phyloP scores from a whole-genome alignment of 2,329 filamentous ascomycete genomes.

The Arthrobotrys sphaeroides region DNA sequence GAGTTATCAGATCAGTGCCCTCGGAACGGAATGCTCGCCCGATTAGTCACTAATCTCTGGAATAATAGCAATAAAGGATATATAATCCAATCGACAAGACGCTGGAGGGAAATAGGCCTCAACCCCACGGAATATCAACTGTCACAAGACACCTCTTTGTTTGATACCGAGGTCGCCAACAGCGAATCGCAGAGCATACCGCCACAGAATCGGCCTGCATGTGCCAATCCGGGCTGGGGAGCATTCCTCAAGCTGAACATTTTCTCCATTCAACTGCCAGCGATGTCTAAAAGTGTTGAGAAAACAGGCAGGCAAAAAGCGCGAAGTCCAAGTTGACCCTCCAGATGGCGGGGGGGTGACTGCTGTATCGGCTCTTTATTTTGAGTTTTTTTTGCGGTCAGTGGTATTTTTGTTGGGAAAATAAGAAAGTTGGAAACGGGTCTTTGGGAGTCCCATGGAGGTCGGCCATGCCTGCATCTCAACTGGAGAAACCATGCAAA shows the following conservation, averaged over 20 bases:
- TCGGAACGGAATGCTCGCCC: slow-evolving; percentile 7
- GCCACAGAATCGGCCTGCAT: background rate
- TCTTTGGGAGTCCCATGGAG: slow-evolving; percentile 12
- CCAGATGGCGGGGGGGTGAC: background rate
- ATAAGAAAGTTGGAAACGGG: background rate
- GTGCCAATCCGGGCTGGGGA: slow-evolving; percentile 24
- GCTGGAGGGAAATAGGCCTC: background rate
- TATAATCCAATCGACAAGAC: background rate
- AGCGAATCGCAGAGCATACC: background rate
- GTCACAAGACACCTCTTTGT: slow-evolving; percentile 29
- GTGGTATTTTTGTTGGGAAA: slow-evolving; percentile 34
- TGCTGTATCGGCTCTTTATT: background rate
- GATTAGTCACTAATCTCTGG: background rate
- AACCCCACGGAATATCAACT: background rate
- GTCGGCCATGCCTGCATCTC: slow-evolving; percentile 22
- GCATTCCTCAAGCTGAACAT: background rate
- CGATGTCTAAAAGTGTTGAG: slow-evolving; percentile 42
- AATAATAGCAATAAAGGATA: slow-evolving; percentile 1
- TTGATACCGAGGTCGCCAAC: background rate
- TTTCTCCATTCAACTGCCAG: slow-evolving; percentile 21
- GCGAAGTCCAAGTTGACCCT: background rate
- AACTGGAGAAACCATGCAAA: slow-evolving; percentile 30
- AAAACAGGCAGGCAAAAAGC: background rate
- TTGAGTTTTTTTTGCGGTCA: slow-evolving; percentile 17
- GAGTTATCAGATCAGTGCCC: background rate